Evolutionary conservation across 2,329 filamentous ascomycete genomes (phyloP), one percentile per base, ranked within the genome.

Genomic region (Macroventuria anomochaeta): DNA sequence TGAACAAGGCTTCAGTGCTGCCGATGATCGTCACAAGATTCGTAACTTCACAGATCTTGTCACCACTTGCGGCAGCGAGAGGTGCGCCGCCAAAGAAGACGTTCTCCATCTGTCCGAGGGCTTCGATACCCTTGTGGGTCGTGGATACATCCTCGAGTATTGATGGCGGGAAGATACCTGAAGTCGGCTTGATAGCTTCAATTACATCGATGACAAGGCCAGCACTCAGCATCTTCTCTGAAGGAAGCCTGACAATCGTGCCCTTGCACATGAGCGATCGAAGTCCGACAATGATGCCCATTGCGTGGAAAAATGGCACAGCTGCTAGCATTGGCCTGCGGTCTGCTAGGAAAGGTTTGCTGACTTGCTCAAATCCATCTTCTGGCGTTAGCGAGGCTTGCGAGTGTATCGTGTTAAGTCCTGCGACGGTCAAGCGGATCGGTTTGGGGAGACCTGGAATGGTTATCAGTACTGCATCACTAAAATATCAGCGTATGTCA

Each of bases 21-120:
- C 52, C 52, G 7, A 55, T 55, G 3, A 49, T 29, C 1, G 46
- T 49, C 2, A 55, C 21, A 15, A 58, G 42, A 5, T 48, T 47
- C 13, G 55, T 58, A 1, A 58, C 55, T 34, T 43, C 20, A 28
- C 46, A 55, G 17, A 58, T 55, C 28, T 52, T 58, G 15, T 58
- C 46, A 15, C 55, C 55, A 18, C 46, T 52, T 37, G 46, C 46
- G 12, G 37, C 28, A 28, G 51, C 51, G 8, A 58, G 42, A 26
- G 55, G 55, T 12, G 55, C 55, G 13, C 55, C 55, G 15, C 55
- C 55, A 18, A 55, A 58, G 18, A 56, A 55, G 7, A 55, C 52
- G 5, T n/a, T 18, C 5, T 49, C 34, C 5, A 55, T 33, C n/a
- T 46, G 36, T 15, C 33, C 46, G 7, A 55, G 23, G 3, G 52